phyloP scores from a whole-genome alignment of 1,284 basidiomycete species.

The Trametes hirsuta region DNA sequence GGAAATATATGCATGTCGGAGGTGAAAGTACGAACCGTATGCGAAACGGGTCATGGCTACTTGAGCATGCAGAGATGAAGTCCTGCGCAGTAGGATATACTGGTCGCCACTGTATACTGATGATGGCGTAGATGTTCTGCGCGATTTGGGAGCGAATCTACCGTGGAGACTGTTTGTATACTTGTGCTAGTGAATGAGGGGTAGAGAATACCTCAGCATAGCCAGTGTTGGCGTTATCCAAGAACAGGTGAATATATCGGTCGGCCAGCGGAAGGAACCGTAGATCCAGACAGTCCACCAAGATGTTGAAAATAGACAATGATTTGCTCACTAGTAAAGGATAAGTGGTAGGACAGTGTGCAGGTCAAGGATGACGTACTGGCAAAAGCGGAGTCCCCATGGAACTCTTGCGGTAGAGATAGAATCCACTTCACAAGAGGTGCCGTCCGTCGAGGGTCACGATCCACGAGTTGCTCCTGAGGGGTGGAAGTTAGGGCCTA shows the following conservation, averaged over 20 bases:
- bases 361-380: conserved; percentile 48
- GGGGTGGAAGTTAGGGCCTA: conserved; percentile 14
- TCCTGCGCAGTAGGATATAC: conserved; percentile 68
- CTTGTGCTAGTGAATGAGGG: background rate
- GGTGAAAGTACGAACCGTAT: conserved; percentile 47
- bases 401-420: conserved; percentile 79
- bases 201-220: conserved; percentile 74
- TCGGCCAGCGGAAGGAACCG: conserved; percentile 71
- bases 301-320: conserved; percentile 58
- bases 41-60: conserved; percentile 66
- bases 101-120: conserved; percentile 73
- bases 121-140: conserved; percentile 66
- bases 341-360: conserved; percentile 16
- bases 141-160: conserved; percentile 78
- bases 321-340: conserved; percentile 65
- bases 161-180: conserved; percentile 1
- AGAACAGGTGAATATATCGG: conserved; percentile 71
- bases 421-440: conserved; percentile 83
- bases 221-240: conserved; percentile 77
- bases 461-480: conserved; percentile 67
- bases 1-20: background rate
- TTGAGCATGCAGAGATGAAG: conserved; percentile 68
- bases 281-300: conserved; percentile 61
- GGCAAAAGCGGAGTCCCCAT: conserved; percentile 75
- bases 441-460: conserved; percentile 86